Evolutionary conservation across 2,329 filamentous ascomycete genomes (phyloP).

Genomic region (Xylariaceae sp.): DNA sequence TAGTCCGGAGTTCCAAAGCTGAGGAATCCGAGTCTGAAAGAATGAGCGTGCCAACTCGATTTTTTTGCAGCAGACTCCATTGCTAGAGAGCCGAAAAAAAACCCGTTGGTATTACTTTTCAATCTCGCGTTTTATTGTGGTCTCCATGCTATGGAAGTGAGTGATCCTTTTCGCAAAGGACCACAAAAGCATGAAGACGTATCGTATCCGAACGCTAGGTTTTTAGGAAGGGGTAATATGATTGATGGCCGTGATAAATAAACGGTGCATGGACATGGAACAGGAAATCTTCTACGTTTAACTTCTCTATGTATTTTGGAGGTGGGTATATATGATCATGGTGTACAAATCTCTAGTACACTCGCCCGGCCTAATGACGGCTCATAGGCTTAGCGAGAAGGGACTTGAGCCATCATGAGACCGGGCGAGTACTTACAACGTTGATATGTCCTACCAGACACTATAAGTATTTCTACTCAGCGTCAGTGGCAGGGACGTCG

Average conservation of each 20-base stretch:
- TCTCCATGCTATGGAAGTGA: conserved; percentile 46
- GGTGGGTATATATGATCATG: conserved; percentile 34
- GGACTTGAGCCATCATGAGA: no score
- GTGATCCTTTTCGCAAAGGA: conserved; percentile 12
- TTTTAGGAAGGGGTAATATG: background rate
- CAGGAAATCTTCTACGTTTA: conserved; percentile 15
- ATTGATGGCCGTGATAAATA: background rate
- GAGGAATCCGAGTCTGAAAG: conserved; percentile 57
- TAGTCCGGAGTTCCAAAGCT: conserved; percentile 58
- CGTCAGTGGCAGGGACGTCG: conserved; percentile 31
- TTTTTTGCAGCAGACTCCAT: conserved; percentile 8
- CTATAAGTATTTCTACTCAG: conserved; percentile 13
- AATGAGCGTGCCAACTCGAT: conserved; percentile 41
- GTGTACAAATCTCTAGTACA: conserved; percentile 30
- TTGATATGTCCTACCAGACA: conserved; percentile 13
- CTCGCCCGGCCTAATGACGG: background rate
- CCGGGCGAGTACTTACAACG: no score
- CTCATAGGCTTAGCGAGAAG: no score
- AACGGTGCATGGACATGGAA: background rate
- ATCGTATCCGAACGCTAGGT: conserved; percentile 58
- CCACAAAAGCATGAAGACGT: conserved; percentile 48
- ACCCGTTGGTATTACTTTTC: conserved; percentile 35
- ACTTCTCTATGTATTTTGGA: conserved; percentile 26
- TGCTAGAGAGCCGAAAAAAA: conserved; percentile 13
- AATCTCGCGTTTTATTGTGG: conserved; percentile 56